Conservation (phyloP, 352 stramenopile species). For the Phytopythium litorale region DNA sequence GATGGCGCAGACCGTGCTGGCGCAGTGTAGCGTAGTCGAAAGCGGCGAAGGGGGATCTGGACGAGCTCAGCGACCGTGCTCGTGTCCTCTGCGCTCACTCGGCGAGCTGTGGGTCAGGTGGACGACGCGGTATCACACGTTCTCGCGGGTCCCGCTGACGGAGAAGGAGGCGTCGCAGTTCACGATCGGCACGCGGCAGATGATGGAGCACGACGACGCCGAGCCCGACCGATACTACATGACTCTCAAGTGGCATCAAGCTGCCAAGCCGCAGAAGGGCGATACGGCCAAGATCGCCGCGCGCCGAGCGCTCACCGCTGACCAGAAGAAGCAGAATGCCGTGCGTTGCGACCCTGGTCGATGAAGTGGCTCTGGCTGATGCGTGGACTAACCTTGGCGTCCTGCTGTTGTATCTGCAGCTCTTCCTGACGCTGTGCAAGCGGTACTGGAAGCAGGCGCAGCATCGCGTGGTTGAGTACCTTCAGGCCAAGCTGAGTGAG, state of each 20-base stretch:
- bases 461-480: slow-evolving; percentile 62
- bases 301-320: slow-evolving; percentile 45
- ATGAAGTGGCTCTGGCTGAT: neutral
- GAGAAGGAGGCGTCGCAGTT: slow-evolving; percentile 63
- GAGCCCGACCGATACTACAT: slow-evolving; percentile 54
- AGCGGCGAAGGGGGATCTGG: slow-evolving; percentile 39
- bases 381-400: neutral
- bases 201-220: slow-evolving; percentile 71
- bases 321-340: slow-evolving; percentile 79
- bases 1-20: slow-evolving; percentile 60
- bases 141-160: slow-evolving; percentile 52
- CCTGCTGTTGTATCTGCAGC: slow-evolving; percentile 9
- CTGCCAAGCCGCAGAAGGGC: slow-evolving; percentile 77
- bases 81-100: slow-evolving; percentile 69
- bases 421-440: slow-evolving; percentile 72
- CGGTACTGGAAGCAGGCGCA: slow-evolving; percentile 72
- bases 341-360: slow-evolving; percentile 9
- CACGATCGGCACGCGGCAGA: slow-evolving; percentile 68
- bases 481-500: slow-evolving; percentile 55
- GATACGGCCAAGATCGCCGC: slow-evolving; percentile 84
- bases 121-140: slow-evolving; percentile 76
- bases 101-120: slow-evolving; percentile 81
- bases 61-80: slow-evolving; percentile 64
- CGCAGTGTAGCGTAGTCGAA: slow-evolving; percentile 67
- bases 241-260: slow-evolving; percentile 83